Conservation (phyloP, 306 rosid genomes). For the Clitoria ternatea region DNA sequence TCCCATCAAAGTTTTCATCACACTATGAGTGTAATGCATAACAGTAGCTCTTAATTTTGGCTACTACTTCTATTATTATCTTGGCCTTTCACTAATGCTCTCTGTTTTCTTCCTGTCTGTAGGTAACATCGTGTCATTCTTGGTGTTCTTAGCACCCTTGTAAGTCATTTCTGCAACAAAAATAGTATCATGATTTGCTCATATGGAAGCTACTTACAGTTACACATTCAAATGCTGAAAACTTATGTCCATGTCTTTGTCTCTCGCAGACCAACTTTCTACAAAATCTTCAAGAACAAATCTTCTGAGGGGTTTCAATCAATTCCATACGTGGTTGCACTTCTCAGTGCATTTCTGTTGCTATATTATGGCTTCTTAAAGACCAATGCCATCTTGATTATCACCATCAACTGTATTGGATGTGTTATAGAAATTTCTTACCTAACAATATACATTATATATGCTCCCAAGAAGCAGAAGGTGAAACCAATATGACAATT, state of each 20-base stretch:
- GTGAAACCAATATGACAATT: slow-evolving; percentile 27
- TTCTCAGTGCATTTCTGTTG: slow-evolving; percentile 56
- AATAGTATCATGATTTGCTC: neutral
- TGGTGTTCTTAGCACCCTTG: slow-evolving; percentile 77
- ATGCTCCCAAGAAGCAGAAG: slow-evolving; percentile 50
- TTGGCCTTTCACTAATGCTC: neutral
- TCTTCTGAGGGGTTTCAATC: slow-evolving; percentile 60
- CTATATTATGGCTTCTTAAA: slow-evolving; percentile 60
- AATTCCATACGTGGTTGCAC: slow-evolving; percentile 62
- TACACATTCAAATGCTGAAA: neutral
- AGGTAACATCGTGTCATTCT: slow-evolving; percentile 65
- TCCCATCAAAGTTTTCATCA: slow-evolving; percentile 1
- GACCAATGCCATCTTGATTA: slow-evolving; percentile 45
- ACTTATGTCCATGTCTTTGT: neutral
- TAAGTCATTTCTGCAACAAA: slow-evolving; percentile 32
- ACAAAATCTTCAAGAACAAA: slow-evolving; percentile 56
- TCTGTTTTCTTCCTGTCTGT: neutral
- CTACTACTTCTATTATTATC: neutral
- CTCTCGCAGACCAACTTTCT: slow-evolving; percentile 59
- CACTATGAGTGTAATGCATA: neutral
- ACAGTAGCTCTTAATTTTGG: neutral
- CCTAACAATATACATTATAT: slow-evolving; percentile 35
- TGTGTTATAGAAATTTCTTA: slow-evolving; percentile 45
- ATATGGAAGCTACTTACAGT: neutral
- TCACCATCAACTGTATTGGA: slow-evolving; percentile 62